Conservation (phyloP, 306 rosid genomes). For the Rosa lucieae region DNA sequence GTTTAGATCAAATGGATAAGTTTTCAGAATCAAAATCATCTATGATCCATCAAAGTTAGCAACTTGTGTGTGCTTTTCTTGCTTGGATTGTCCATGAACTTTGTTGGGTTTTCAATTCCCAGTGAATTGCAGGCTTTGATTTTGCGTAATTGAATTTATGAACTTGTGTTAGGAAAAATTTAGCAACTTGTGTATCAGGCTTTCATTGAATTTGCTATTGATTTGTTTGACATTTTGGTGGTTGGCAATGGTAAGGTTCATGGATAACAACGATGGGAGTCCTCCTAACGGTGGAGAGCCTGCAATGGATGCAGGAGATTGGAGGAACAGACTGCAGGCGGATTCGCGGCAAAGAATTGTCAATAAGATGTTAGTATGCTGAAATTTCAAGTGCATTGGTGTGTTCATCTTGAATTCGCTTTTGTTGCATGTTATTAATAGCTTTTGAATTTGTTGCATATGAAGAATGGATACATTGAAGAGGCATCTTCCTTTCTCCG, state of each 20-base stretch:
- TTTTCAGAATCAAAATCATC: too few relatives aligned
- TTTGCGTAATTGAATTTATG: not conserved
- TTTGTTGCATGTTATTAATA: not conserved
- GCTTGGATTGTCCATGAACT: not conserved
- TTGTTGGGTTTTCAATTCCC: not conserved
- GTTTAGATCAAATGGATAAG: not conserved
- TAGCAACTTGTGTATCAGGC: not conserved
- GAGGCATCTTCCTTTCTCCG: constrained; percentile 60
- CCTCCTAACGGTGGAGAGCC: constrained; percentile 26
- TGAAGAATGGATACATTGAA: constrained; percentile 64
- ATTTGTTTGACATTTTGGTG: not conserved
- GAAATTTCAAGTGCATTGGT: not conserved
- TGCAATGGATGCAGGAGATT: constrained; percentile 34
- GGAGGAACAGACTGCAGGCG: constrained; percentile 46
- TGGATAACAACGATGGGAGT: constrained; percentile 28
- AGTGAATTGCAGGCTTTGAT: not conserved
- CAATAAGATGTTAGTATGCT: constrained; percentile 43
- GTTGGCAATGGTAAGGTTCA: not conserved
- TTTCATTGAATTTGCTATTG: not conserved
- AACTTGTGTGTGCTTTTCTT: not conserved
- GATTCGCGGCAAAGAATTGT: constrained; percentile 48
- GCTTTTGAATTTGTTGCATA: not conserved
- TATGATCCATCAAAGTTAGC: not conserved
- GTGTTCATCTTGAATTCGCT: not conserved
- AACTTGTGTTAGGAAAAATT: not conserved